These are phyloP conservation scores for Eruca vesicaria DNA, from an alignment of 441 rosid species.

Conservation along the genomic window DNA sequence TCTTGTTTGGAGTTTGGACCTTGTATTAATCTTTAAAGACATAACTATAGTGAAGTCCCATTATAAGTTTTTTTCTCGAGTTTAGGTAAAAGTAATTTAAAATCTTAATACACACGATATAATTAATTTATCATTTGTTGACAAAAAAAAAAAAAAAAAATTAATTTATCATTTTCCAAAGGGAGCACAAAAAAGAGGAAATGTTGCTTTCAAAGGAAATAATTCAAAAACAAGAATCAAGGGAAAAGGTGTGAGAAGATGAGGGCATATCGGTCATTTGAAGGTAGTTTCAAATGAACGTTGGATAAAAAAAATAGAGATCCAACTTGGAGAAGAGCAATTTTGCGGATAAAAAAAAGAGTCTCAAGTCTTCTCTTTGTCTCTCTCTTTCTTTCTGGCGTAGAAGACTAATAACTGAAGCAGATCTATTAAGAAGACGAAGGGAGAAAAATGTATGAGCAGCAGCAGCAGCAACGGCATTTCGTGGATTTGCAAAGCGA, in stretches of 20 bases:
- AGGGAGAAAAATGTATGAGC: conserved; percentile 52
- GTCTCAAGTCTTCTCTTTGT: neutral
- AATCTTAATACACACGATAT: neutral
- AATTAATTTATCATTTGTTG: neutral
- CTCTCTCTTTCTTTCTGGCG: neutral
- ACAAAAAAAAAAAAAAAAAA: too few relatives aligned
- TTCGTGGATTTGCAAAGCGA: too few relatives aligned
- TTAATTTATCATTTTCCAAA: neutral
- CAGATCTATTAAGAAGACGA: conserved; percentile 10
- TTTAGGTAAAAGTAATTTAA: neutral
- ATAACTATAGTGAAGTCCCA: neutral
- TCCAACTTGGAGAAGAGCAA: conserved; percentile 18
- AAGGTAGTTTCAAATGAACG: conserved; percentile 30
- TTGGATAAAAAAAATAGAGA: conserved; percentile 27
- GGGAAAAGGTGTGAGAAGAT: neutral
- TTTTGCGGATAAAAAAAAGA: conserved; percentile 10
- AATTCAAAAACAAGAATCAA: neutral
- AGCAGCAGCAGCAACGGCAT: conserved; percentile 45
- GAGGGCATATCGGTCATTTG: conserved; percentile 36
- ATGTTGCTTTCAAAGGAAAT: conserved; percentile 9
- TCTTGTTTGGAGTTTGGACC: neutral
- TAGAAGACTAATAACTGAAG: conserved; percentile 13
- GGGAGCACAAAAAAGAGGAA: neutral
- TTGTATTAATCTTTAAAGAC: neutral
- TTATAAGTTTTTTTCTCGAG: neutral